Conservation (phyloP, 371 early-diverging fungal genomes). For the Saksenaea oblongispora region DNA sequence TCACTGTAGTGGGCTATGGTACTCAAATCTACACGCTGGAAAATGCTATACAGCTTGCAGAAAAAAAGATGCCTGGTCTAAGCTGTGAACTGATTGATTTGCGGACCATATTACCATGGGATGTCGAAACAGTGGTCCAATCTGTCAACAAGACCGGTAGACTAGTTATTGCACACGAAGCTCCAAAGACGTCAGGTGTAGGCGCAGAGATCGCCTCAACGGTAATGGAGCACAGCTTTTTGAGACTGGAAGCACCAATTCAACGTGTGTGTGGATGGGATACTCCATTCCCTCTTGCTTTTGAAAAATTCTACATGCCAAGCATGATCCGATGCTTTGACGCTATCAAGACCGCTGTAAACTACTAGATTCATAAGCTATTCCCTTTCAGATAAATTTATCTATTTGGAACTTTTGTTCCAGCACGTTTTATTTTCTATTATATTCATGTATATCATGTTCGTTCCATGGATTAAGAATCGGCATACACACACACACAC, state of each 20-base stretch:
- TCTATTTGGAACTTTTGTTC: not conserved
- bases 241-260: conserved; percentile 84
- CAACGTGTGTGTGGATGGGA: conserved; percentile 90
- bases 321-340: conserved; percentile 85
- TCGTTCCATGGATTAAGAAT: too few species aligned
- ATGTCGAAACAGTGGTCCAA: conserved; percentile 88
- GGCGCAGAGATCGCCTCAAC: conserved; percentile 94
- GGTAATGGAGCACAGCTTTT: conserved; percentile 87
- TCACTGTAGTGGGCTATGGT: conserved; percentile 95
- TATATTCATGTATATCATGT: too few species aligned
- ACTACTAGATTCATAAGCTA: conserved; percentile 56
- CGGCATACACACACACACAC: too few species aligned
- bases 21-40: conserved; percentile 93
- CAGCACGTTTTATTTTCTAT: too few species aligned
- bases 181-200: conserved; percentile 91
- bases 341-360: conserved; percentile 78
- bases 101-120: conserved; percentile 92
- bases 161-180: conserved; percentile 93
- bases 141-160: conserved; percentile 97
- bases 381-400: not conserved
- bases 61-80: conserved; percentile 88
- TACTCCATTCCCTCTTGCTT: conserved; percentile 95
- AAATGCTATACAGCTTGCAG: conserved; percentile 86
- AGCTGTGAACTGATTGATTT: conserved; percentile 94
- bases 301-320: conserved; percentile 95